Evolutionary conservation across 2,329 filamentous ascomycete genomes (phyloP).

Genomic region (Penicillium aurantiogriseum): DNA sequence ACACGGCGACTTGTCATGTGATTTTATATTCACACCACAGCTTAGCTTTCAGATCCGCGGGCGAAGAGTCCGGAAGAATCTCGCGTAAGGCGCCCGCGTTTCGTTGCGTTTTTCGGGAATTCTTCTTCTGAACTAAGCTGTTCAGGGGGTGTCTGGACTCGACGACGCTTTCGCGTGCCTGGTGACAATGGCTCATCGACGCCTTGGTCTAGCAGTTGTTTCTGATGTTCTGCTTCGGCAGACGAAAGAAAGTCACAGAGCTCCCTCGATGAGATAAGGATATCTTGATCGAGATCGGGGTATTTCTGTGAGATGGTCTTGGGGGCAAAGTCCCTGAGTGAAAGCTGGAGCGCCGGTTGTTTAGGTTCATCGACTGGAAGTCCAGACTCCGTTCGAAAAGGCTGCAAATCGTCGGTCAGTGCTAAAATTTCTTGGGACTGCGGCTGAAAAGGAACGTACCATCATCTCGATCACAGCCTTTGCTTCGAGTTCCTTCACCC

Average conservation of each 20-base stretch:
- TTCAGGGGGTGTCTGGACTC: background rate
- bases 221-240: background rate
- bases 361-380: background rate
- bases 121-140: background rate
- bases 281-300: conserved; percentile 3
- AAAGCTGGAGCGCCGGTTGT: background rate
- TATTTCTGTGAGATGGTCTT: background rate
- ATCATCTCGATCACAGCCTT: background rate
- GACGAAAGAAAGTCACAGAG: background rate
- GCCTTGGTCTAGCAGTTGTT: background rate
- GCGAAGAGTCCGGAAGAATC: background rate
- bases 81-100: background rate
- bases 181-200: background rate
- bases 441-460: background rate
- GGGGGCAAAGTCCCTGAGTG: conserved; percentile 1
- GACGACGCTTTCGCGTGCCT: background rate
- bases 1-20: no score
- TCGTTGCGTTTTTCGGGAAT: background rate
- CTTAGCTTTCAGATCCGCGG: background rate
- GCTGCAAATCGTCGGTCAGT: conserved; percentile 4
- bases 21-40: background rate
- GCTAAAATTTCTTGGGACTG: background rate
- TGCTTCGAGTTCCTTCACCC: background rate
- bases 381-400: conserved; percentile 9
- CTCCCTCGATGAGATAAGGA: conserved; percentile 4